Evolutionary conservation across 1,284 basidiomycete genomes (phyloP), one percentile per base, ranked within the genome.

Genomic region (Wallemia hederae): DNA sequence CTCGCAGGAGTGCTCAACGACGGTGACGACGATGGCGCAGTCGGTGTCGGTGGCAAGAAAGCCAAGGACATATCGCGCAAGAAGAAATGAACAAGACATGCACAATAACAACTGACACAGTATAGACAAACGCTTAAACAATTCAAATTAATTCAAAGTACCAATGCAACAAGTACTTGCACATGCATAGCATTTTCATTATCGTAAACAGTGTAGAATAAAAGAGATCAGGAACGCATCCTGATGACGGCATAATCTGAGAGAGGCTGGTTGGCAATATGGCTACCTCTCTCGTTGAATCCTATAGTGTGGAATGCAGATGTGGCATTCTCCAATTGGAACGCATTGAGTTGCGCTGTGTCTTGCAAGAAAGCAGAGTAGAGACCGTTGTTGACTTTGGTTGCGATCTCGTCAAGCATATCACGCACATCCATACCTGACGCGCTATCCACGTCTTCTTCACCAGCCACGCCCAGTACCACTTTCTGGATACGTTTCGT

Each of bases 1-100:
- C 63, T 79, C 0, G 88, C 39, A 5, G 39, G 39, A 15, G 39
- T 49, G 11, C 39, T 49, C 9, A 49, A 49, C 39, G 39, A 49
- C n/a, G 39, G 22, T 49, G 39, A 49, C 5, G 39, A 49, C n/a
- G 39, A 49, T 49, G 39, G 22, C 5, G 39, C 11, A 49, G 22
- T 49, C 14, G 22, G n/a, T 49, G 29, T 31, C 29, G 29, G 29
- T 7, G 39, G 39, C n/a, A 49, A 49, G 22, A 49, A 49, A 49
- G 39, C 39, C 39, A 49, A 49, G 22, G 39, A 49, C 11, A 49
- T 49, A 49, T 49, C 39, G 39, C 39, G 39, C n/a, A 49, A 49
- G 39, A 49, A 49, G 39, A 49, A 49, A n/a, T 49, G n/a, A 49
- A 33, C 19, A 9, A 33, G 9, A 33, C 19, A 9, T 33, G 19